phyloP scores from a whole-genome alignment of 768 basidiomycete genomes.

The Leucosporidium scottii region DNA sequence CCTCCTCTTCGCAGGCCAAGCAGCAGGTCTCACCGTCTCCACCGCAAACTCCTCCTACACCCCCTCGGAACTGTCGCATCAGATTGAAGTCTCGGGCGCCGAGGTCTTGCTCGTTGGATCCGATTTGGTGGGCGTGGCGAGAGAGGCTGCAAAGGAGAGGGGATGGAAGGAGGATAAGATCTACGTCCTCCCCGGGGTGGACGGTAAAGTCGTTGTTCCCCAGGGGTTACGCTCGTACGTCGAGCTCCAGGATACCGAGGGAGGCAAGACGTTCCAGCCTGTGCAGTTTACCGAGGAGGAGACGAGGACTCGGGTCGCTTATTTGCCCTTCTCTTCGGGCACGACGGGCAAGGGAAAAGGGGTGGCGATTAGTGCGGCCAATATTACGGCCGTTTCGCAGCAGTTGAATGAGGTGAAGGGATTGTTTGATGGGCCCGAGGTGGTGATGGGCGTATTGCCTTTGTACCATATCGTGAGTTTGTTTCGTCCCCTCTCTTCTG shows the following conservation, averaged over 20 bases:
- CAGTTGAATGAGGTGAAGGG: conserved; percentile 25
- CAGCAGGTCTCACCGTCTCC: conserved; percentile 62
- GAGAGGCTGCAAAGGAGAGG: conserved; percentile 5
- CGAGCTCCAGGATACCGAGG: conserved; percentile 37
- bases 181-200: conserved; percentile 48
- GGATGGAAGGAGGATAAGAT: conserved; percentile 46
- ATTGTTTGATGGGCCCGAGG: conserved; percentile 6
- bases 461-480: neutral
- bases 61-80: conserved; percentile 59
- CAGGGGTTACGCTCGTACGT: conserved; percentile 38
- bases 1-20: conserved; percentile 38
- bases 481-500: neutral
- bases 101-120: conserved; percentile 58
- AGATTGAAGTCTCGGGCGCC: conserved; percentile 61
- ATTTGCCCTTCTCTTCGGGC: conserved; percentile 46
- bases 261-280: conserved; percentile 41
- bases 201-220: conserved; percentile 54
- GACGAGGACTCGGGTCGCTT: neutral
- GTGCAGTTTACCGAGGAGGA: conserved; percentile 50
- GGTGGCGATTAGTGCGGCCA: conserved; percentile 43
- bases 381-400: conserved; percentile 17
- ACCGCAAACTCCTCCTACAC: conserved; percentile 70
- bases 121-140: conserved; percentile 45
- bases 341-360: conserved; percentile 74
- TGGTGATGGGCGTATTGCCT: conserved; percentile 3